Evolutionary conservation across 1,139 yeast species (phyloP).

Genomic region (Geotrichum aggregatum): DNA sequence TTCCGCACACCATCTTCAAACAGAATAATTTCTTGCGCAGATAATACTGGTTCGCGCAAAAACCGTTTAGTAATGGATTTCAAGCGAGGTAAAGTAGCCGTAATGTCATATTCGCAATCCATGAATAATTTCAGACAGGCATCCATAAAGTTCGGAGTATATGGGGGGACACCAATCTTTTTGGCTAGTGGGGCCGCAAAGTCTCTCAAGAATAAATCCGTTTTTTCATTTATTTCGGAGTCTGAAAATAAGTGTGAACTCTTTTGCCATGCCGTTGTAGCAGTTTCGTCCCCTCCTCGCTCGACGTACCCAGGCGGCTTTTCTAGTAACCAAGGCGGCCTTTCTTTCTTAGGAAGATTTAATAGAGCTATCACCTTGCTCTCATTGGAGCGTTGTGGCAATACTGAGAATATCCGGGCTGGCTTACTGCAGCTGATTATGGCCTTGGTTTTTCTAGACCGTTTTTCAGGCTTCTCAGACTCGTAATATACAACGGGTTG

Average conservation of each 20-base stretch:
- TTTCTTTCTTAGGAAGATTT: conserved; percentile 44
- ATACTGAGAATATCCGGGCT: conserved; percentile 23
- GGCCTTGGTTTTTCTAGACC: conserved; percentile 24
- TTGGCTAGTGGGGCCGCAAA: conserved; percentile 56
- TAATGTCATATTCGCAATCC: conserved; percentile 50
- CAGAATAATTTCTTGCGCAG: conserved; percentile 54
- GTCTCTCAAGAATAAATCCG: conserved; percentile 50
- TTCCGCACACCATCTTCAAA: conserved; percentile 75
- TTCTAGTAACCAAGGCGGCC: conserved; percentile 73
- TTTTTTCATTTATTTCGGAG: too few relatives aligned
- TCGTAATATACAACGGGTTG: conserved; percentile 68
- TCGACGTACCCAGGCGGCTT: conserved; percentile 76
- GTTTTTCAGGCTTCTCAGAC: conserved; percentile 29
- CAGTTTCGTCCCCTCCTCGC: conserved; percentile 75
- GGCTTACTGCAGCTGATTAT: not conserved
- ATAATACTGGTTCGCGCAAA: conserved; percentile 72
- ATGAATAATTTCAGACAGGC: conserved; percentile 56
- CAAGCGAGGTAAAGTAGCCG: conserved; percentile 44
- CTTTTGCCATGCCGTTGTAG: conserved; percentile 68
- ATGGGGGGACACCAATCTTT: conserved; percentile 46
- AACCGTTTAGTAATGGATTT: conserved; percentile 50
- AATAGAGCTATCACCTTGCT: conserved; percentile 43
- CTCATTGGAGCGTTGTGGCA: conserved; percentile 3
- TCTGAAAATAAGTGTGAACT: too few relatives aligned
- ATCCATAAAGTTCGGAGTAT: conserved; percentile 74